Base-by-base conservation (phyloP, 2,329 filamentous ascomycete species). In the Lecanicillium sp. region DNA sequence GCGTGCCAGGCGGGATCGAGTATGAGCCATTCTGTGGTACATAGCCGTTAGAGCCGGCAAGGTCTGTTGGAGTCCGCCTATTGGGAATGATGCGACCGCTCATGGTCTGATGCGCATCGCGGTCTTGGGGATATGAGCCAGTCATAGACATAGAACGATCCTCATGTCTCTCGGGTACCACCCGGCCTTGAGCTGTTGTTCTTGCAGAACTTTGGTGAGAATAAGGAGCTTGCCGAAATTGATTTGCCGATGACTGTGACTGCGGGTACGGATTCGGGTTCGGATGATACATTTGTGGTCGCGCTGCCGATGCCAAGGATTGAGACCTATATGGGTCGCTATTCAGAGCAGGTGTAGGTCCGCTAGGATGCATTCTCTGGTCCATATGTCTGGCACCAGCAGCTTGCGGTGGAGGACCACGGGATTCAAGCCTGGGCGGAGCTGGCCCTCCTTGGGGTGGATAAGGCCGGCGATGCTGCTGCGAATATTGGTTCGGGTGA, bases 101-200 rank as follows among this genome's bases (percentile, higher is more conserved):
- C 78, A 90, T 94, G 5, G 89, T 95, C 61, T 95, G 90, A 58
- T 92, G 83, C 32, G 88, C 70, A 52, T 85, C 83, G 44, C 76
- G 73, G 50, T 94, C 86, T 38, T 83, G 72, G 49, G 87, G 58
- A 43, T 66, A 70, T 15, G 59, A 85, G 9, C 85, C 86, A 5
- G 83, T 92, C 82, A 98, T 83, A 33, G 90, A 95, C 92, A 96
- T 96, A 46, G 92, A 81, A 42, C 92, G 78, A 60, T 96, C 90
- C 52, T 94, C 86, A 45, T 89, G 84, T 38, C 90, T 80, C 56
- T 95, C 89, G 2, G 92, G 92, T 8, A 98, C 88, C 27, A 92
- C 71, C 44, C 92, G 78, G 22, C 92, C 92, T 58, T 95, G 89
- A 8, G 89, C 86, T 3, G 92, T 98, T 35, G 87, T 94, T 45